These are phyloP conservation scores for Sclerotinia sclerotiorum DNA, from an alignment of 2,329 filamentous ascomycete species.

Conservation along the genomic window DNA sequence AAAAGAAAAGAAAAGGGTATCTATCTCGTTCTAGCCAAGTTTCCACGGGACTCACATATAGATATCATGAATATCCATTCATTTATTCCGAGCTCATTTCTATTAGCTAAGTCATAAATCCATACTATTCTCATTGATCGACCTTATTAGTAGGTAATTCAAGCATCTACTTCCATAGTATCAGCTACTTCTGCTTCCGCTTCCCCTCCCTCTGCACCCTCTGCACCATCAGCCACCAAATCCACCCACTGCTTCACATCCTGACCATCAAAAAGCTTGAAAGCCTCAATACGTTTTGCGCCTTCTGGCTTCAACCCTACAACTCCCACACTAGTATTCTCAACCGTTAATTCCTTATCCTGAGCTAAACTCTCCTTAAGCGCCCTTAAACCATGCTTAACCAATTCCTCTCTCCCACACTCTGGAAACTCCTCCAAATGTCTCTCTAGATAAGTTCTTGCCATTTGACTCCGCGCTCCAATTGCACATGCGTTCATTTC, in stretches of 20 bases:
- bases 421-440: conserved; percentile 81
- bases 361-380: conserved; percentile 94
- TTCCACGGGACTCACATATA: neutral
- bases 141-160: neutral
- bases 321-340: conserved; percentile 91
- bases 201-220: conserved; percentile 43
- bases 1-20: too few species aligned
- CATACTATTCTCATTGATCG: conserved; percentile 4
- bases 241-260: conserved; percentile 86
- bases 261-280: conserved; percentile 87
- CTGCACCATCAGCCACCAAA: conserved; percentile 59
- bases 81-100: neutral
- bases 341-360: conserved; percentile 95
- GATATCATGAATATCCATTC: neutral
- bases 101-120: conserved; percentile 7
- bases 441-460: conserved; percentile 91
- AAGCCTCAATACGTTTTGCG: conserved; percentile 66
- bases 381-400: conserved; percentile 85
- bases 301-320: conserved; percentile 61
- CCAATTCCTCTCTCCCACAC: conserved; percentile 77
- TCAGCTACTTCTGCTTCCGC: conserved; percentile 37
- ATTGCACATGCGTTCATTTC: conserved; percentile 98
- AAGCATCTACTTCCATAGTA: conserved; percentile 49
- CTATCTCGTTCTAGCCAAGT: neutral
- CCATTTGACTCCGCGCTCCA: conserved; percentile 95